Evolutionary conservation across 768 basidiomycete species (phyloP), one percentile per base, ranked within the genome.

Genomic region (Collybia mongolica): DNA sequence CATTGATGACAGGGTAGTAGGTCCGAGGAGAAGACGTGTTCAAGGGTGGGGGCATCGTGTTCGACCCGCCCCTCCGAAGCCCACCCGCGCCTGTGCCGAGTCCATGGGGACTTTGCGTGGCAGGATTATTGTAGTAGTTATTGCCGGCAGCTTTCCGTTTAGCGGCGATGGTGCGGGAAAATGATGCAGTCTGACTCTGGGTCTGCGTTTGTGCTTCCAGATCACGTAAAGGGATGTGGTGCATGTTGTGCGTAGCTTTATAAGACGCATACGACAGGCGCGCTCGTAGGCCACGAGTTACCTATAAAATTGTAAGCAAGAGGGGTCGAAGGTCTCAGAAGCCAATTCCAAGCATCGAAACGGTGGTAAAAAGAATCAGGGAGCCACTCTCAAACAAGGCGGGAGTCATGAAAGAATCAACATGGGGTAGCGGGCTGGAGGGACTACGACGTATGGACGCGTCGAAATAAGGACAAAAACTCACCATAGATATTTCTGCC

Each of bases 261-360:
- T 87, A 91, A 1, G 86, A 85, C 19, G 90, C 90, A 68, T 90
- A 90, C 0, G 88, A 80, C 45, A 93, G 79, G 57, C 90, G 85
- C 59, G 90, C 79, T 54, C 91, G 83, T 49, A 93, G 77, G 47
- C 80, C 84, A 64, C 88, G 87, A 61, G 89, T 88, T 26, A 93
- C 82, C 90, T 93, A 72, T 54, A 60, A 61, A 62, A 59, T 57
- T 60, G 69, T 72, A 69, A 72, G 71, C 62, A 67, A 67, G 62
- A 61, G 62, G 59, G 60, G 53, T 55, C 62, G 60, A 70, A 56
- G 60, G 66, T 64, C 65, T 65, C 64, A 63, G 63, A 57, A 54
- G 47, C 42, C 46, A 53, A 59, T 57, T 51, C 61, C 49, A 46
- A 54, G 46, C 49, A 54, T 49, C 26, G 44, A 52, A 43, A 32